phyloP scores from a whole-genome alignment of 108 stramenopile species.

The Discostella stelligeroides region DNA sequence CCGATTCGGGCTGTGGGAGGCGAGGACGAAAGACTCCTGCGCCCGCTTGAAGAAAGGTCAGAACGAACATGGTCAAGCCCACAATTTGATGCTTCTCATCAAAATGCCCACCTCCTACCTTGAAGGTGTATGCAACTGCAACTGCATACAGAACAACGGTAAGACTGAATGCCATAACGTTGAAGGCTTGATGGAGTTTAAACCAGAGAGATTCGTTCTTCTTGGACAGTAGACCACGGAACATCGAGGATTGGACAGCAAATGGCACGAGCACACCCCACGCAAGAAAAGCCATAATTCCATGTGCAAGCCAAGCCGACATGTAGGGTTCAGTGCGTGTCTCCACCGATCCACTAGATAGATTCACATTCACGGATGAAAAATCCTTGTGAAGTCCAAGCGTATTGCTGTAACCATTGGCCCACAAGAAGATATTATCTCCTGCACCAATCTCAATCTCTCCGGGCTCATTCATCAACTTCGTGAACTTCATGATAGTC shows the following conservation, averaged over 20 bases:
- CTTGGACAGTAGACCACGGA: slow-evolving; percentile 40
- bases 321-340: slow-evolving; percentile 6
- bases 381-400: slow-evolving; percentile 27
- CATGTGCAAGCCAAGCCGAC: slow-evolving; percentile 66
- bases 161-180: slow-evolving; percentile 20
- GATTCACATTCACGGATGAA: slow-evolving; percentile 13
- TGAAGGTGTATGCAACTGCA: slow-evolving; percentile 26
- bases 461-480: slow-evolving; percentile 58
- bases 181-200: slow-evolving; percentile 36
- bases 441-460: slow-evolving; percentile 55
- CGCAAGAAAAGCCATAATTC: slow-evolving; percentile 61
- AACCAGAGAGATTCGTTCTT: slow-evolving; percentile 32
- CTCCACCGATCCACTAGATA: slow-evolving; percentile 20
- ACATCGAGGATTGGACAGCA: slow-evolving; percentile 58
- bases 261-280: slow-evolving; percentile 68
- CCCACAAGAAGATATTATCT: slow-evolving; percentile 61
- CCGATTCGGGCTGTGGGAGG: slow-evolving; percentile 27
- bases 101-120: slow-evolving; percentile 29
- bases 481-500: slow-evolving; percentile 71
- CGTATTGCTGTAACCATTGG: slow-evolving; percentile 48
- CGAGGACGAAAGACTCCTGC: slow-evolving; percentile 47
- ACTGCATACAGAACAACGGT: slow-evolving; percentile 33
- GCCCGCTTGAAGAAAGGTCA: slow-evolving; percentile 41
- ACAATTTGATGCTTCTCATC: slow-evolving; percentile 28
- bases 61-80: slow-evolving; percentile 49